Percentiles rank a stretch among this genome's conserved stretches.
Conservation (phyloP, 2,329 filamentous ascomycete genomes). For the Penicillium decumbens region DNA sequence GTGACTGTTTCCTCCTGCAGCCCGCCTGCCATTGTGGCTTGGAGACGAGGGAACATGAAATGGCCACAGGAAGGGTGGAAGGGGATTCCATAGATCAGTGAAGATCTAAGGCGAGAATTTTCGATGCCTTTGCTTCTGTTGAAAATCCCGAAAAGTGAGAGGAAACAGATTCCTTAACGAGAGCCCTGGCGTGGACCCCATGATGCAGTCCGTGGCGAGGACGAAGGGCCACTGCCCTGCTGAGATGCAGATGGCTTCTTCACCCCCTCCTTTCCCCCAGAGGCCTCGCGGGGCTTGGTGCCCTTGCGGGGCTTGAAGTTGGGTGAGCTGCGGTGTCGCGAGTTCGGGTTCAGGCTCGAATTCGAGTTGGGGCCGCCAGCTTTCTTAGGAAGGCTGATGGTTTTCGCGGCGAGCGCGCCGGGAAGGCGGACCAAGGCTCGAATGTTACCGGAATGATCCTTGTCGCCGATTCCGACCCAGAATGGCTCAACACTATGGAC, state of each 20-base stretch:
- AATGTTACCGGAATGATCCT: conserved; percentile 33
- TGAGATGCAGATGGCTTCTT: conserved; percentile 29
- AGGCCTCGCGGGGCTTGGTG: conserved; percentile 30
- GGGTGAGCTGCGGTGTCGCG: conserved; percentile 27
- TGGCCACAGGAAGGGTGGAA: neutral
- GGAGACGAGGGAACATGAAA: neutral
- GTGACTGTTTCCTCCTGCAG: neutral
- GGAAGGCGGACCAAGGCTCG: conserved; percentile 47
- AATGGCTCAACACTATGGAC: conserved; percentile 47
- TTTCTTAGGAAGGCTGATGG: conserved; percentile 38
- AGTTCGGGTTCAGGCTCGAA: neutral
- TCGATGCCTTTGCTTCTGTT: neutral
- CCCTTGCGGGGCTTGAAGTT: conserved; percentile 31
- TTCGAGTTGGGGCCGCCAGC: conserved; percentile 13
- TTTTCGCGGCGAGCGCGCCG: conserved; percentile 43
- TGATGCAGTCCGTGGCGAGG: conserved; percentile 25
- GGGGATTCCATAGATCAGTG: neutral
- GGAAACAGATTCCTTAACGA: conserved; percentile 13
- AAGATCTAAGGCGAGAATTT: neutral
- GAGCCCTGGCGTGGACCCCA: conserved; percentile 28
- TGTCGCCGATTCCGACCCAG: conserved; percentile 39
- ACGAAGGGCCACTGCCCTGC: conserved; percentile 19
- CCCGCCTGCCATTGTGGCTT: neutral
- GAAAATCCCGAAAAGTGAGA: neutral
- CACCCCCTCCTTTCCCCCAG: conserved; percentile 15